Conservation (phyloP, 2,329 filamentous ascomycete species). For the Pleochaeta shiraiana region DNA sequence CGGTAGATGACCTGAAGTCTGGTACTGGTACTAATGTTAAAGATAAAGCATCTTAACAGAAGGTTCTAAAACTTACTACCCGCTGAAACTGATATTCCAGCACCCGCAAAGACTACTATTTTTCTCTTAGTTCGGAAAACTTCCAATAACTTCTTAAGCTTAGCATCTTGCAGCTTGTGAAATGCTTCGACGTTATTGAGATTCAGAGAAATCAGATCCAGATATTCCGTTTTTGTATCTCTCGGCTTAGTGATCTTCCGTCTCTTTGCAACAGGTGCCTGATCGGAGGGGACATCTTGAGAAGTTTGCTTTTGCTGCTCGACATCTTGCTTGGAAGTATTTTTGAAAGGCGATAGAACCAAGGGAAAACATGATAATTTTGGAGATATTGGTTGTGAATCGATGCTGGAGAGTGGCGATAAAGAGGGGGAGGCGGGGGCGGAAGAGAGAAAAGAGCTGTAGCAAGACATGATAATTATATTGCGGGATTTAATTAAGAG, state of each 20-base stretch:
- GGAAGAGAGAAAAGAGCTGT: constrained; percentile 15
- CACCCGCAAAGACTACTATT: constrained; percentile 90
- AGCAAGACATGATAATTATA: constrained; percentile 4
- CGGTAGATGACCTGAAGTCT: constrained; percentile 82
- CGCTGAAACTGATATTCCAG: constrained; percentile 90
- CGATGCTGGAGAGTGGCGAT: constrained; percentile 18
- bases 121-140: constrained; percentile 77
- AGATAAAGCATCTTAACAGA: constrained; percentile 5
- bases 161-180: constrained; percentile 30
- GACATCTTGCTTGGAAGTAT: constrained; percentile 1
- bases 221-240: constrained; percentile 57
- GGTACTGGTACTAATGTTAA: constrained; percentile 36
- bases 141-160: constrained; percentile 48
- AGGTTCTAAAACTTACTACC: constrained; percentile 41
- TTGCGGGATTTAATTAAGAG: too few relatives aligned
- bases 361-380: too few relatives aligned
- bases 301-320: constrained; percentile 9
- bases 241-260: constrained; percentile 41
- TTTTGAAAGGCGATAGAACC: too few relatives aligned
- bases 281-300: constrained; percentile 8
- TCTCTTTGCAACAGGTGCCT: constrained; percentile 51
- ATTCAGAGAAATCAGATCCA: constrained; percentile 40
- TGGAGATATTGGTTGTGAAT: constrained; percentile 19
- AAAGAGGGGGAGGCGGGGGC: constrained; percentile 16
- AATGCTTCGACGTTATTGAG: constrained; percentile 25